These are phyloP conservation scores for Mucor circinelloides DNA, from an alignment of 371 early-diverging fungal genomes.

Conservation along the genomic window DNA sequence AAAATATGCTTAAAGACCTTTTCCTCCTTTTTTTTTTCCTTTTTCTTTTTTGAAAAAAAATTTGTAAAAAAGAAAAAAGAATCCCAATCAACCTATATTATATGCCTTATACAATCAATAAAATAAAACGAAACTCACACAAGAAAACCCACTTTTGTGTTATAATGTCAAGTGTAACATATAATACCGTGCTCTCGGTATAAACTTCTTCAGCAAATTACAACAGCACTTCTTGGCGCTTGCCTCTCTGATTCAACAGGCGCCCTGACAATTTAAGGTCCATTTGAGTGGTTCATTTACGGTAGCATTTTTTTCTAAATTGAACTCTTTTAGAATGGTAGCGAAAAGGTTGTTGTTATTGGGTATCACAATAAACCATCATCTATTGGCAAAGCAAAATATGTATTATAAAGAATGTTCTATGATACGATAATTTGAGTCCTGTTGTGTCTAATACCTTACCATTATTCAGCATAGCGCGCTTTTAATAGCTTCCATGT, in stretches of 20 bases:
- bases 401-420: background rate
- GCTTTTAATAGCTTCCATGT: background rate
- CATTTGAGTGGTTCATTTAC: background rate
- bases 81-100: background rate
- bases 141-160: background rate
- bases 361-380: background rate
- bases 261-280: background rate
- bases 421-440: background rate
- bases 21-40: background rate
- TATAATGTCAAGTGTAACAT: background rate
- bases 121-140: background rate
- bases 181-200: background rate
- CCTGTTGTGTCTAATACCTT: background rate
- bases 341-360: background rate
- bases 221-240: background rate
- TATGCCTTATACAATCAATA: constrained; percentile 5
- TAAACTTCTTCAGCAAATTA: background rate
- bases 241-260: background rate
- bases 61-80: background rate
- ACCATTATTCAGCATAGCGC: background rate
- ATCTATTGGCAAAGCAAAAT: background rate
- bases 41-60: constrained; percentile 4
- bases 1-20: background rate
- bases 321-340: background rate
- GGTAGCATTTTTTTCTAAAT: background rate